These are phyloP conservation scores for Boletus bicolor DNA, from an alignment of 768 basidiomycete genomes.

Conservation along the genomic window DNA sequence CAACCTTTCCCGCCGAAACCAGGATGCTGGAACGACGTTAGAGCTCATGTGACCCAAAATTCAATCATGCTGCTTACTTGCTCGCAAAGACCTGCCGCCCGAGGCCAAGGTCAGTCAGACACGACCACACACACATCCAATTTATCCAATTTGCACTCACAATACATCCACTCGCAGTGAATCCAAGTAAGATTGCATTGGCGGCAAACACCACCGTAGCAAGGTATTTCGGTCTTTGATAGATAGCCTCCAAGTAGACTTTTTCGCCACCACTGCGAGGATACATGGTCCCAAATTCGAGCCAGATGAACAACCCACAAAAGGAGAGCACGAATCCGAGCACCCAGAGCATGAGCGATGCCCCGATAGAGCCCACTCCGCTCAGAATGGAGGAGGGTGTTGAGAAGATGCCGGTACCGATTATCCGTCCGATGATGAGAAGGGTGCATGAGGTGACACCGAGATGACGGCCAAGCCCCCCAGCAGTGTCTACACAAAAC, in stretches of 20 bases:
- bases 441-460: conserved; percentile 57
- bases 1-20: conserved; percentile 39
- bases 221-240: conserved; percentile 44
- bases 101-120: neutral
- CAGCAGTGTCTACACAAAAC: conserved; percentile 40
- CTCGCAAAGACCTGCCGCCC: conserved; percentile 30
- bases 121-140: neutral
- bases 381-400: conserved; percentile 57
- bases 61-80: conserved; percentile 24
- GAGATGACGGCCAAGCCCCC: conserved; percentile 57
- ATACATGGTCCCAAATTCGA: conserved; percentile 63
- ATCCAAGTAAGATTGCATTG: conserved; percentile 45
- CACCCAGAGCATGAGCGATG: conserved; percentile 62
- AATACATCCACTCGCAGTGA: conserved; percentile 46
- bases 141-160: conserved; percentile 30
- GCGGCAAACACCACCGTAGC: conserved; percentile 48
- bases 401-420: conserved; percentile 65
- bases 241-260: conserved; percentile 58
- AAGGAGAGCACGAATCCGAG: conserved; percentile 57
- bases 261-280: conserved; percentile 63
- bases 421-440: conserved; percentile 55
- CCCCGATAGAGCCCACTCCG: conserved; percentile 56
- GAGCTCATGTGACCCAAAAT: too few species aligned
- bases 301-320: conserved; percentile 60
- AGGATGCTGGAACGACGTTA: conserved; percentile 39